Conservation (phyloP, 768 basidiomycete genomes). For the Leccinum uliginosum region DNA sequence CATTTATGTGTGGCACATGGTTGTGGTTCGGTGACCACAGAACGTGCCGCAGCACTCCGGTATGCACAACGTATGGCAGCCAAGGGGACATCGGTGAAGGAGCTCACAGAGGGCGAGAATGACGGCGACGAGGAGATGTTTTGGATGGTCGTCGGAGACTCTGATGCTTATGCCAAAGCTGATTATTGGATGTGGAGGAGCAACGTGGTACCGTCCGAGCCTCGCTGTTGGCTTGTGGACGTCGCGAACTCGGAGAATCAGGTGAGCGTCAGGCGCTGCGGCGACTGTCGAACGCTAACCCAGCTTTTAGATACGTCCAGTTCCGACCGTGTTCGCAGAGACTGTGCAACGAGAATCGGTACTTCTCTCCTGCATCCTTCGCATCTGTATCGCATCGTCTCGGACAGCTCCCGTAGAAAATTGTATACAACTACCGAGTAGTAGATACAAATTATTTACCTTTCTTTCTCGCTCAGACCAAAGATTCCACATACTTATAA, state of each 20-base stretch:
- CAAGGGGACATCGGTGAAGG: constrained; percentile 39
- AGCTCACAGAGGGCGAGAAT: constrained; percentile 61
- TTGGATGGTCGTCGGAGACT: constrained; percentile 81
- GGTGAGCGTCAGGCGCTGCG: constrained; percentile 34
- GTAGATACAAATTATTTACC: too few species aligned
- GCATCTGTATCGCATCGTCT: too few species aligned
- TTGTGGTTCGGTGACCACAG: constrained; percentile 54
- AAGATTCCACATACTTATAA: too few species aligned
- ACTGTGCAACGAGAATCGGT: constrained; percentile 41
- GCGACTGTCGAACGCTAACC: constrained; percentile 1
- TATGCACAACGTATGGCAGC: constrained; percentile 52
- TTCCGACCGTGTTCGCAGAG: constrained; percentile 43
- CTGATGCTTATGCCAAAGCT: constrained; percentile 63
- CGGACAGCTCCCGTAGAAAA: too few species aligned
- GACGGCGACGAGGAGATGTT: constrained; percentile 72
- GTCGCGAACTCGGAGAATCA: constrained; percentile 28
- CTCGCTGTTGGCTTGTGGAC: constrained; percentile 61
- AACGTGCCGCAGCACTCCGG: constrained; percentile 56
- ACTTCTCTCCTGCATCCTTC: too few species aligned
- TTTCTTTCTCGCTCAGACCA: too few species aligned
- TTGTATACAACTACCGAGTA: too few species aligned
- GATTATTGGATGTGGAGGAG: constrained; percentile 80
- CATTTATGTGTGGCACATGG: constrained; percentile 83
- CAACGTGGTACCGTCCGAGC: constrained; percentile 35
- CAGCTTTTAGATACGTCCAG: constrained; percentile 39